Percentiles rank a stretch among this genome's conserved stretches.
Evolutionary conservation across 2,329 filamentous ascomycete species (phyloP).

Genomic region (Cucurbitaria berberidis): DNA sequence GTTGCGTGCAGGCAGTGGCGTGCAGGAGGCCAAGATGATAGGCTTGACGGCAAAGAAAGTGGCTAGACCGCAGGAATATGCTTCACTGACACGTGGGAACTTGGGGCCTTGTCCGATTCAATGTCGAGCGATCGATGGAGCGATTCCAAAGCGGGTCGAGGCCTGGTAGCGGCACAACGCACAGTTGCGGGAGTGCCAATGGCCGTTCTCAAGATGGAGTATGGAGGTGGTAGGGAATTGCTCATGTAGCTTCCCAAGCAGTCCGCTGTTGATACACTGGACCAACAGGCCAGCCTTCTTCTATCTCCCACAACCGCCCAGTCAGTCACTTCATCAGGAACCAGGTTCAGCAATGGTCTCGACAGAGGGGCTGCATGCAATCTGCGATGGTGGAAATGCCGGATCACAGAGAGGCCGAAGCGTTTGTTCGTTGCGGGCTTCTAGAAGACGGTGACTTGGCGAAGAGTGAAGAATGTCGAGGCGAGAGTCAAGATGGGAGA

Average conservation of each 20-base stretch:
- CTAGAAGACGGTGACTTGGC: conserved; percentile 3
- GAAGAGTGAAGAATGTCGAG: not conserved
- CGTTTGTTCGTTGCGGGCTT: conserved; percentile 9
- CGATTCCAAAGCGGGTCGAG: not conserved
- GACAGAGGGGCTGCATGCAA: conserved; percentile 18
- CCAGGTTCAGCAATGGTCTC: conserved; percentile 16
- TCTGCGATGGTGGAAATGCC: conserved; percentile 13
- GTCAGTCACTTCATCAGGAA: conserved; percentile 9
- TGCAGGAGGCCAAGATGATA: conserved; percentile 9
- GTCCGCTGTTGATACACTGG: not conserved
- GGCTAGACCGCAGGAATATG: conserved; percentile 2
- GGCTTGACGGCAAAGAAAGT: conserved; percentile 3
- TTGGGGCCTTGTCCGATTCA: conserved; percentile 1
- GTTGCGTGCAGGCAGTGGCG: conserved; percentile 19
- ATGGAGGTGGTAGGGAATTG: not conserved
- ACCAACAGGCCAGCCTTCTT: not conserved
- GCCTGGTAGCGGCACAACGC: not conserved
- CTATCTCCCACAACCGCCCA: conserved; percentile 1
- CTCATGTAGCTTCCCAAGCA: not conserved
- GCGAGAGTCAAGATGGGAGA: not conserved
- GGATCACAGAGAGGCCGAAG: conserved; percentile 26
- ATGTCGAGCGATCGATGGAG: conserved; percentile 7
- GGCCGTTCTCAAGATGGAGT: not conserved
- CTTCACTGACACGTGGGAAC: conserved; percentile 14
- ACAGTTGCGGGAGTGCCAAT: not conserved